Conservation (phyloP, 2,329 filamentous ascomycete species). For the Aspergillus pseudonomiae region DNA sequence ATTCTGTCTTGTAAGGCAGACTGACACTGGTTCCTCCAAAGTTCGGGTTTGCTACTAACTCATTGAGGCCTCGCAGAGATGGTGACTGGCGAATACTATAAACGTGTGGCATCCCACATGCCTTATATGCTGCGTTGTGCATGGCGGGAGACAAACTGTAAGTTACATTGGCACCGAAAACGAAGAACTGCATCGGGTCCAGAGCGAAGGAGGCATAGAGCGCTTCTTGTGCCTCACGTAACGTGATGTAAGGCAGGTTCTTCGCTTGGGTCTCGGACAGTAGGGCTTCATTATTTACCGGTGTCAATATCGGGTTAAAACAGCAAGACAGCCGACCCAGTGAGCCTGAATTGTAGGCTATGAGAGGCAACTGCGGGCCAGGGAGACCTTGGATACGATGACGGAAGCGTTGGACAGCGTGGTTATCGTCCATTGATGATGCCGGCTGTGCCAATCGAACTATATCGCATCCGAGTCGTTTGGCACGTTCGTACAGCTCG, state of each 20-base stretch:
- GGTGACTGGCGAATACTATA: constrained; percentile 68
- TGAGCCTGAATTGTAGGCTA: constrained; percentile 67
- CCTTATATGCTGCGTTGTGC: constrained; percentile 71
- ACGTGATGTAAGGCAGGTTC: constrained; percentile 58
- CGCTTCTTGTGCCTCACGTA: constrained; percentile 64
- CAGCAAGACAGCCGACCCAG: constrained; percentile 66
- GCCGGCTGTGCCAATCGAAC: constrained; percentile 64
- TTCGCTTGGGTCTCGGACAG: constrained; percentile 46
- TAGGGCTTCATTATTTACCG: constrained; percentile 58
- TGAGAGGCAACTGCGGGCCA: constrained; percentile 55
- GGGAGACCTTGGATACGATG: constrained; percentile 51
- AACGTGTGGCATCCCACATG: constrained; percentile 68
- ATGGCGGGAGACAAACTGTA: constrained; percentile 77
- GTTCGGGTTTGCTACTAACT: constrained; percentile 64
- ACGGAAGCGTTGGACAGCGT: constrained; percentile 61
- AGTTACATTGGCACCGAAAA: constrained; percentile 71
- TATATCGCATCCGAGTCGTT: constrained; percentile 61
- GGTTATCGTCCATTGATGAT: constrained; percentile 62
- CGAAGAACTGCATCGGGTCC: constrained; percentile 71
- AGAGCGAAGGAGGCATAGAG: constrained; percentile 69
- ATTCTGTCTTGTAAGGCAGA: constrained; percentile 73
- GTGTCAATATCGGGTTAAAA: constrained; percentile 67
- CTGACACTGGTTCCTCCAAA: constrained; percentile 75
- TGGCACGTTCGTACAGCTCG: constrained; percentile 61
- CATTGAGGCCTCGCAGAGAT: constrained; percentile 64